Percentiles rank a stretch among this genome's conserved stretches.
Conservation (phyloP, 192 early-diverging fungal species). For the Umbelopsis sp. region DNA sequence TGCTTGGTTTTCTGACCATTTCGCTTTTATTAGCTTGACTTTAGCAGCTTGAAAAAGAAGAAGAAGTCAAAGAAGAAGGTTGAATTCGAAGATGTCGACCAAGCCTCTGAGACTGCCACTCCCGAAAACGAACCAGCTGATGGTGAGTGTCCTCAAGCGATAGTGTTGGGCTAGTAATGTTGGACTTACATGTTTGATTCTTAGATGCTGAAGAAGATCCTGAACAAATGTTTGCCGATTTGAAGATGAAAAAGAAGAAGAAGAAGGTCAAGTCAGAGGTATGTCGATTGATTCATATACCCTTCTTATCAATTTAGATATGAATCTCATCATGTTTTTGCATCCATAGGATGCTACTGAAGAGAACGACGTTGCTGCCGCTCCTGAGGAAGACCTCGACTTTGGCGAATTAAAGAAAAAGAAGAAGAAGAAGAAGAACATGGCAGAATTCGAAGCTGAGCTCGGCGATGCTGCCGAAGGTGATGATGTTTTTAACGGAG, state of each 20-base stretch:
- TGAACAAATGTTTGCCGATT: constrained; percentile 73
- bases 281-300: not conserved
- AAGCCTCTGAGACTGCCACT: constrained; percentile 12
- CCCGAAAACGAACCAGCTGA: constrained; percentile 23
- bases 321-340: not conserved
- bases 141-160: not conserved
- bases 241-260: constrained; percentile 93
- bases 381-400: constrained; percentile 51
- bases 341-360: constrained; percentile 47
- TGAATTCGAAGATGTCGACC: constrained; percentile 42
- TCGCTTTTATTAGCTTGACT: constrained; percentile 33
- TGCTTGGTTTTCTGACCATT: not conserved
- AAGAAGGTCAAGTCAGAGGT: constrained; percentile 48
- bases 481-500: constrained; percentile 57
- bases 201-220: constrained; percentile 55
- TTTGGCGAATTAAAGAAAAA: constrained; percentile 77
- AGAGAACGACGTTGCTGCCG: constrained; percentile 47
- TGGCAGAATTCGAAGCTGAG: constrained; percentile 88
- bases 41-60: constrained; percentile 60
- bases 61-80: constrained; percentile 69
- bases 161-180: not conserved
- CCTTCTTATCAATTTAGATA: not conserved
- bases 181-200: constrained; percentile 8
- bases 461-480: constrained; percentile 57
- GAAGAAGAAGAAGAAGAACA: constrained; percentile 80